Conservation (phyloP, 2,329 filamentous ascomycete species). For the Bisporella sp. region DNA sequence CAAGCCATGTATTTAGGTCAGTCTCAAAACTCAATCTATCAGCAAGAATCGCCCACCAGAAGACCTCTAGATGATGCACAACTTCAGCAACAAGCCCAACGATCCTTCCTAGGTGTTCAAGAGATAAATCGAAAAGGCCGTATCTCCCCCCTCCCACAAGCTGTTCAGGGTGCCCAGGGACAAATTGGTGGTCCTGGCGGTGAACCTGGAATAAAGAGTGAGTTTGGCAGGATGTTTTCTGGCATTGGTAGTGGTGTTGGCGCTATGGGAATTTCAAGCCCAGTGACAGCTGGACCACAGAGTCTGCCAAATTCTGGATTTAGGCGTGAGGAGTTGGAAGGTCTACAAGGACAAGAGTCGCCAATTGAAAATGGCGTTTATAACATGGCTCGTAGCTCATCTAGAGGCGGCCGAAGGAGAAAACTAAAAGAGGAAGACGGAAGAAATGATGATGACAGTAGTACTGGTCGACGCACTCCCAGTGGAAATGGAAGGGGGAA, state of each 20-base stretch:
- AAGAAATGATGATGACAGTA: conserved; percentile 42
- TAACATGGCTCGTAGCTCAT: conserved; percentile 27
- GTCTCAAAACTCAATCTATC: conserved; percentile 33
- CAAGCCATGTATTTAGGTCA: conserved; percentile 26
- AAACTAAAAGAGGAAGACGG: conserved; percentile 1
- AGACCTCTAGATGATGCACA: conserved; percentile 39
- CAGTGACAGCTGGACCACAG: conserved; percentile 43
- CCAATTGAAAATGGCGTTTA: conserved; percentile 27
- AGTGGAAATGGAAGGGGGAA: conserved; percentile 49
- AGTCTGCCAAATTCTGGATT: conserved; percentile 38
- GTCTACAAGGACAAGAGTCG: conserved; percentile 37
- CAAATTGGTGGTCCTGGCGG: conserved; percentile 71
- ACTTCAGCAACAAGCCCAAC: conserved; percentile 47
- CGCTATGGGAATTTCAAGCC: conserved; percentile 38
- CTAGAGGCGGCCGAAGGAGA: neutral
- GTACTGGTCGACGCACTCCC: conserved; percentile 54
- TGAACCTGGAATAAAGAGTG: conserved; percentile 87
- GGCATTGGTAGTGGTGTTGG: conserved; percentile 72
- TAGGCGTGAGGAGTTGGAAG: conserved; percentile 45
- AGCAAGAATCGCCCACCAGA: conserved; percentile 35
- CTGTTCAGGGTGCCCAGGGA: conserved; percentile 84
- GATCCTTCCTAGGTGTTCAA: conserved; percentile 65
- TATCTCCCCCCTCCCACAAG: conserved; percentile 82
- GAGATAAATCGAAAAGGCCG: conserved; percentile 76
- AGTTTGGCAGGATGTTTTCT: conserved; percentile 91